These are phyloP conservation scores for Sporothrix variecibatus DNA, from an alignment of 2,329 filamentous ascomycete species.

Conservation along the genomic window DNA sequence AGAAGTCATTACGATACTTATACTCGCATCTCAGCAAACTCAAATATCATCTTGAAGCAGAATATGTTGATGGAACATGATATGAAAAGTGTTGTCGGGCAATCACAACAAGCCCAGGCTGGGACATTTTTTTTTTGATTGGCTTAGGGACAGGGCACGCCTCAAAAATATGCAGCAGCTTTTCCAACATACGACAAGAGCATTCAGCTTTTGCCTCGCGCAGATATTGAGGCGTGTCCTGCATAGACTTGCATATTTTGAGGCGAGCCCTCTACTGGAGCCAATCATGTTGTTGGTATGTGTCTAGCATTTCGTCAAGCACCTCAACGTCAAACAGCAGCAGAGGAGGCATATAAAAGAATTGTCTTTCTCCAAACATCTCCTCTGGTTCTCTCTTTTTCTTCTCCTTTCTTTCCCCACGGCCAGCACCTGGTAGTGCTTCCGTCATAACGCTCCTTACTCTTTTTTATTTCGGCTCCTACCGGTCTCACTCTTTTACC, in stretches of 20 bases:
- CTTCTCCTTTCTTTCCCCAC: constrained; percentile 3
- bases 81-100: neutral
- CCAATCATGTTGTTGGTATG: neutral
- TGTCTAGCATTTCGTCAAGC: neutral
- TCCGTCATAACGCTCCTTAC: constrained; percentile 5
- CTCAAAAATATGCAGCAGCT: constrained; percentile 12
- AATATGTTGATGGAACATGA: neutral
- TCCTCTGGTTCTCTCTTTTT: neutral
- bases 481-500: neutral
- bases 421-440: constrained; percentile 21
- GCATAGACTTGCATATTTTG: constrained; percentile 7
- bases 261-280: neutral
- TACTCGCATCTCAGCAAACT: neutral
- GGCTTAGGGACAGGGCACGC: neutral
- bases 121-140: neutral
- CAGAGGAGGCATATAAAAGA: neutral
- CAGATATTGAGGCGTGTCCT: constrained; percentile 21
- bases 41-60: neutral
- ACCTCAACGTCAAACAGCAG: neutral
- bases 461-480: neutral
- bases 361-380: neutral
- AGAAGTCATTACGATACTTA: neutral
- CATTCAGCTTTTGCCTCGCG: neutral
- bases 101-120: neutral
- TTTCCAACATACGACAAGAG: neutral